A percentile compares a stretch with the other conserved stretches of the same genome.
These are phyloP conservation scores for Leucogyrophana mollusca DNA, from an alignment of 768 basidiomycete species.

Conservation along the genomic window DNA sequence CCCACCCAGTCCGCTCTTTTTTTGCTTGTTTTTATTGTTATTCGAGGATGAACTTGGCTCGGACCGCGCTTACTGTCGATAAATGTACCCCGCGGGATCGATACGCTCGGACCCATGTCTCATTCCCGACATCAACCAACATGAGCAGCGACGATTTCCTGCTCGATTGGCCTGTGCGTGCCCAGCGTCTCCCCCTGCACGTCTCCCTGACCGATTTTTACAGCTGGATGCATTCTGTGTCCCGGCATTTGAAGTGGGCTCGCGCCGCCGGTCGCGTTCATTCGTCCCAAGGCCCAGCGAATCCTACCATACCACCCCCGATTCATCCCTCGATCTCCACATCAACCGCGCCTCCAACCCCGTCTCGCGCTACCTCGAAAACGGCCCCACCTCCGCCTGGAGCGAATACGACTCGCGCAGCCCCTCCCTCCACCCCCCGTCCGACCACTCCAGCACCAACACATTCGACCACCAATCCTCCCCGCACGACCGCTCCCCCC, in stretches of 20 bases:
- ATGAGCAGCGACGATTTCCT: slow-evolving; percentile 30
- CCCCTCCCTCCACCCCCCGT: not conserved
- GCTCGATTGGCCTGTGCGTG: slow-evolving; percentile 26
- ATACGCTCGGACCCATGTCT: slow-evolving; percentile 23
- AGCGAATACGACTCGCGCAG: slow-evolving; percentile 3
- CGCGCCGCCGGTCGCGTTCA: slow-evolving; percentile 13
- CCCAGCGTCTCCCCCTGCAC: not conserved
- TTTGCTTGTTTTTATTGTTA: not conserved
- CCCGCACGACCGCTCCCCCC: too few species aligned
- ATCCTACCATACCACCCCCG: not conserved
- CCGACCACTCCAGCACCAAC: too few species aligned
- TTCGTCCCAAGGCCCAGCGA: not conserved
- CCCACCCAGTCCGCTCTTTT: not conserved
- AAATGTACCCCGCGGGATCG: slow-evolving; percentile 29
- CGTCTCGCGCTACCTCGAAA: slow-evolving; percentile 3
- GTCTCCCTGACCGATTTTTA: slow-evolving; percentile 4
- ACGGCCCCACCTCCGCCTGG: slow-evolving; percentile 7
- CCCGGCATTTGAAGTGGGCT: slow-evolving; percentile 10
- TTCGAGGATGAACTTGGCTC: slow-evolving; percentile 29
- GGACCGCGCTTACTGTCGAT: slow-evolving; percentile 28
- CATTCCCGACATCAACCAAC: slow-evolving; percentile 32
- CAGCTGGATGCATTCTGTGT: slow-evolving; percentile 24
- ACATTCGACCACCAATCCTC: too few species aligned
- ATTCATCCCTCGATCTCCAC: slow-evolving; percentile 7
- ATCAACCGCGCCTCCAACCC: slow-evolving; percentile 15